A percentile compares a stretch with the other conserved stretches of the same genome.
These are phyloP conservation scores for Fraxinus xanthoxyloides DNA, from an alignment of 305 asterid species.

Conservation along the genomic window DNA sequence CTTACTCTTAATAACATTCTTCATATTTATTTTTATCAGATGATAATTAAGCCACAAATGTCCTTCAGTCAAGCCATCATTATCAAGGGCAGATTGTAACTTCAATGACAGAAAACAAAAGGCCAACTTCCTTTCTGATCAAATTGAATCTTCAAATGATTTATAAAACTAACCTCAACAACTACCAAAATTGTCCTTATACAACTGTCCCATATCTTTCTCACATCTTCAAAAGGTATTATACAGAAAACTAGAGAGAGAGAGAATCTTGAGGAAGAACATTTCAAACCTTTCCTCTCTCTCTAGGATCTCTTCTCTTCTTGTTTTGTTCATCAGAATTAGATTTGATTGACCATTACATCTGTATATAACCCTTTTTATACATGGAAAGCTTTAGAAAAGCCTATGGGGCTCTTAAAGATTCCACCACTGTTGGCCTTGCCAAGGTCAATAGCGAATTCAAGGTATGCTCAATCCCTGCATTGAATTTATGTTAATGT, in stretches of 20 bases:
- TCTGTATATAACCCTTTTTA: conserved; percentile 3
- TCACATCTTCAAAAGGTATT: background rate
- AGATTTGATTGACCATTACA: background rate
- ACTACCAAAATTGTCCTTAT: background rate
- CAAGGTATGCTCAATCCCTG: conserved; percentile 45
- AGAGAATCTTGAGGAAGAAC: conserved; percentile 28
- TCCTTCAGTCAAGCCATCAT: background rate
- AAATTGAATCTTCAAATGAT: background rate
- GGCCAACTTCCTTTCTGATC: background rate
- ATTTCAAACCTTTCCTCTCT: conserved; percentile 27
- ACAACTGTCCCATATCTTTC: background rate
- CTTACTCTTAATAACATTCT: no score
- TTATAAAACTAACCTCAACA: background rate
- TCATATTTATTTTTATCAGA: background rate
- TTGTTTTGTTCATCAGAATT: conserved; percentile 17
- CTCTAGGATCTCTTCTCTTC: conserved; percentile 31
- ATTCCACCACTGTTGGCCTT: conserved; percentile 84
- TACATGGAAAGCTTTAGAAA: conserved; percentile 78
- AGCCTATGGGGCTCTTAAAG: conserved; percentile 92
- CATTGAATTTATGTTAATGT: background rate
- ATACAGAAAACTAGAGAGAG: background rate
- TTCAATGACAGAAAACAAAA: background rate
- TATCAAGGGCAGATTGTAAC: background rate
- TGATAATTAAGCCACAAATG: background rate
- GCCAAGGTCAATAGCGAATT: conserved; percentile 90